Evolutionary conservation across 768 basidiomycete genomes (phyloP).

Genomic region (Pholiota molesta): DNA sequence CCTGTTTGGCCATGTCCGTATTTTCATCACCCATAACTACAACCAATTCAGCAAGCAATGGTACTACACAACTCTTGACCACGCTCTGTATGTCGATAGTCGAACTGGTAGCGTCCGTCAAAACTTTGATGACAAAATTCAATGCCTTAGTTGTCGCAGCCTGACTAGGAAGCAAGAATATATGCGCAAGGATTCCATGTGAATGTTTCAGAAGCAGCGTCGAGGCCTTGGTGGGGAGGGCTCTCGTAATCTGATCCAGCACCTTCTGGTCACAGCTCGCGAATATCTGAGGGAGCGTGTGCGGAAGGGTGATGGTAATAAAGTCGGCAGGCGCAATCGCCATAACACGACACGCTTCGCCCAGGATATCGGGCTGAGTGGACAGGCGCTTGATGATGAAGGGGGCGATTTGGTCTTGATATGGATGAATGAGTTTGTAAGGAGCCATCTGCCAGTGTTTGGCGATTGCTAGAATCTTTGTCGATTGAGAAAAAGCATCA

Average conservation of each 20-base stretch:
- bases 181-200: slow-evolving; percentile 63
- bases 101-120: slow-evolving; percentile 49
- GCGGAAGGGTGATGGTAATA: slow-evolving; percentile 60
- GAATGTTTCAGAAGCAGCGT: slow-evolving; percentile 40
- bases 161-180: slow-evolving; percentile 61
- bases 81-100: slow-evolving; percentile 49
- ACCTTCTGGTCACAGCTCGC: slow-evolving; percentile 59
- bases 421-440: slow-evolving; percentile 71
- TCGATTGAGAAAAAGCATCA: background rate
- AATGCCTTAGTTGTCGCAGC: slow-evolving; percentile 61
- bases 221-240: slow-evolving; percentile 40
- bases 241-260: slow-evolving; percentile 62
- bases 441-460: slow-evolving; percentile 61
- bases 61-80: slow-evolving; percentile 68
- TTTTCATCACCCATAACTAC: slow-evolving; percentile 78
- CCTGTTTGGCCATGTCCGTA: slow-evolving; percentile 42
- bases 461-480: slow-evolving; percentile 66
- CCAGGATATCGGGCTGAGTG: slow-evolving; percentile 58
- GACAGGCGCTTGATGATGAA: slow-evolving; percentile 63
- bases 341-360: slow-evolving; percentile 73
- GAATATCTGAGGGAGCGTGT: slow-evolving; percentile 73
- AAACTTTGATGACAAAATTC: slow-evolving; percentile 60
- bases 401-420: slow-evolving; percentile 66
- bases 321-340: slow-evolving; percentile 59
- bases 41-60: slow-evolving; percentile 75